Evolutionary conservation across 2,329 filamentous ascomycete species (phyloP), one percentile per base, ranked within the genome.

Genomic region (Colletotrichum tropicicola): DNA sequence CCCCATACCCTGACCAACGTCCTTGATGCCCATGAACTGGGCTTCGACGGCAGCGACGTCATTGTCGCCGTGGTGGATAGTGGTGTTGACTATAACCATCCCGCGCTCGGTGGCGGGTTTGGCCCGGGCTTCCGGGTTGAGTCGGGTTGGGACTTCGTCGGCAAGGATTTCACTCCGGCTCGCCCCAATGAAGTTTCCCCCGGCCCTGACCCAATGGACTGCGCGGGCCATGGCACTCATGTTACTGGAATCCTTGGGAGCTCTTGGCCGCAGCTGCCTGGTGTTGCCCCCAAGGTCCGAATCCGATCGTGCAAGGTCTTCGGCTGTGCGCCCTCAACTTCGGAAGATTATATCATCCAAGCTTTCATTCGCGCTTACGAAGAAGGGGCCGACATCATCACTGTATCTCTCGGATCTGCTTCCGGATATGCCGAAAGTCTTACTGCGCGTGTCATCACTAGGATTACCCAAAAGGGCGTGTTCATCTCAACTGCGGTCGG

Each of bases 41-140:
- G 59, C 44, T 30, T 30, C n/a, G 19, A 45, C 8, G 59, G 59
- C 9, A 35, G 13, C 17, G 59, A 45, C 13, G 45, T 63, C 19
- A 39, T 30, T 9, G 47, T 64, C 4, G 60, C 45, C 7, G 41
- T 68, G 15, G 69, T 78, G n/a, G 76, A 78, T 54, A 76, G 71
- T 25, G 79, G 79, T 30, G 73, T 85, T 28, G 84, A 87, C 69
- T 85, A 85, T 70, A 77, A 70, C 9, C 83, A 84, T 60, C 82
- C 83, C 10, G 80, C 82, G 15, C 78, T 87, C 1, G 85, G 85
- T 12, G 83, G 83, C 5, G 82, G 83, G 48, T 86, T 85, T 66
- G 84, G 84, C 2, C 68, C 76, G 8, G 83, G 82, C 0, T 85
- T 78, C 68, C 75, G 83, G 35, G 77, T 87, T 15, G 74, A 76